Evolutionary conservation across 495 filamentous ascomycete genomes (phyloP).

Genomic region (Gamarada debralockiae): DNA sequence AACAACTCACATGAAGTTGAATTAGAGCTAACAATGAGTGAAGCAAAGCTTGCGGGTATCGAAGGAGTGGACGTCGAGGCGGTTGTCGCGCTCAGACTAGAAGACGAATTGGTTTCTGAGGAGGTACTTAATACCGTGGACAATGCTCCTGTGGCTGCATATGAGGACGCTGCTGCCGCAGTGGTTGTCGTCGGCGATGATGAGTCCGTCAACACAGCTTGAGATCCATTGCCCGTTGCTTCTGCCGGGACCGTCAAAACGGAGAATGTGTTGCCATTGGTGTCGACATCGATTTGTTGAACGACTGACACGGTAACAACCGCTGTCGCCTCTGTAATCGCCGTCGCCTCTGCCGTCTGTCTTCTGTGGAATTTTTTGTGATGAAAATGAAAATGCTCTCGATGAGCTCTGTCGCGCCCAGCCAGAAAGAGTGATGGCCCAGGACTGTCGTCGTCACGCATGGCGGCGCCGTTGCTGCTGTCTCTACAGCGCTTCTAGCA

Average conservation of each 20-base stretch:
- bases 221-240: not conserved
- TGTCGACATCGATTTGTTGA: constrained; percentile 40
- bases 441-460: constrained; percentile 10
- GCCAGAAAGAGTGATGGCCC: constrained; percentile 26
- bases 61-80: constrained; percentile 50
- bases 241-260: constrained; percentile 16
- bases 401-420: constrained; percentile 22
- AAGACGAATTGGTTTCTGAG: constrained; percentile 9
- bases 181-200: not conserved
- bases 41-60: constrained; percentile 38
- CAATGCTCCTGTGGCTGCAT: constrained; percentile 14
- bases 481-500: constrained; percentile 23
- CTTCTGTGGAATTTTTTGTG: constrained; percentile 9
- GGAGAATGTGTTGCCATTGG: constrained; percentile 34
- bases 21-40: constrained; percentile 36
- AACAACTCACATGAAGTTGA: constrained; percentile 35
- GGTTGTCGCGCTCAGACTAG: constrained; percentile 34
- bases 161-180: not conserved
- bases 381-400: constrained; percentile 16
- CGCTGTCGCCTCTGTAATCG: constrained; percentile 27
- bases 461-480: constrained; percentile 17
- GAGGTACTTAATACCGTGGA: constrained; percentile 16
- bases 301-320: constrained; percentile 47
- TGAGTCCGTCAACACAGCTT: not conserved
- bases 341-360: not conserved